These are phyloP conservation scores for Spencermartinsiella ligniputridi DNA, from an alignment of 1,139 yeast species.

Conservation along the genomic window DNA sequence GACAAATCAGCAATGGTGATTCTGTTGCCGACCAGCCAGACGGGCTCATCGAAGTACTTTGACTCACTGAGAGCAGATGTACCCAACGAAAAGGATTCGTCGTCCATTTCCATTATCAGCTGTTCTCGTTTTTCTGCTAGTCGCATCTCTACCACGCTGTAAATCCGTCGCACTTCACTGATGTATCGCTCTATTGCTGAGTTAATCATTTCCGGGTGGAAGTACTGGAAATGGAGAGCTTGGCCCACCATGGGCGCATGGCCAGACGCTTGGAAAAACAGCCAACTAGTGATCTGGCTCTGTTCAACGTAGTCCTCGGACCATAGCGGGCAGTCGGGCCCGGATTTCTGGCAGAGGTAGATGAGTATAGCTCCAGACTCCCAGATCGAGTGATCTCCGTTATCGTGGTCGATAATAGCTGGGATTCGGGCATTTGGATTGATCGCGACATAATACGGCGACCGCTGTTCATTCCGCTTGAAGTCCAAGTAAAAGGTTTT, in stretches of 20 bases:
- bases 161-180: constrained; percentile 89
- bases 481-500: constrained; percentile 85
- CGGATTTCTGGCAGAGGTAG: constrained; percentile 70
- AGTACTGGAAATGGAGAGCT: constrained; percentile 87
- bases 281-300: constrained; percentile 84
- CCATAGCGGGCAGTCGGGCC: constrained; percentile 64
- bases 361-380: constrained; percentile 89
- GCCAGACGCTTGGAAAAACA: constrained; percentile 92
- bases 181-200: constrained; percentile 89
- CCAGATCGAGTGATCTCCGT: constrained; percentile 81
- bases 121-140: constrained; percentile 91
- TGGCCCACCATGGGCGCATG: constrained; percentile 99
- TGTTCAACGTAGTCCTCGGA: constrained; percentile 76
- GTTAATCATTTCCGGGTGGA: constrained; percentile 82
- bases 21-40: constrained; percentile 90
- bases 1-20: constrained; percentile 89
- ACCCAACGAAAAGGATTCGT: constrained; percentile 83
- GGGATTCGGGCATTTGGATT: constrained; percentile 96
- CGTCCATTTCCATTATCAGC: constrained; percentile 82
- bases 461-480: constrained; percentile 82
- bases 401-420: constrained; percentile 82
- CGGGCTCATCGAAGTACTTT: constrained; percentile 86
- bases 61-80: constrained; percentile 84
- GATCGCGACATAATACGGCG: constrained; percentile 86
- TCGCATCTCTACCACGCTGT: constrained; percentile 93